Evolutionary conservation across 352 stramenopile genomes (phyloP).

Genomic region (Globisporangium mamillatum): DNA sequence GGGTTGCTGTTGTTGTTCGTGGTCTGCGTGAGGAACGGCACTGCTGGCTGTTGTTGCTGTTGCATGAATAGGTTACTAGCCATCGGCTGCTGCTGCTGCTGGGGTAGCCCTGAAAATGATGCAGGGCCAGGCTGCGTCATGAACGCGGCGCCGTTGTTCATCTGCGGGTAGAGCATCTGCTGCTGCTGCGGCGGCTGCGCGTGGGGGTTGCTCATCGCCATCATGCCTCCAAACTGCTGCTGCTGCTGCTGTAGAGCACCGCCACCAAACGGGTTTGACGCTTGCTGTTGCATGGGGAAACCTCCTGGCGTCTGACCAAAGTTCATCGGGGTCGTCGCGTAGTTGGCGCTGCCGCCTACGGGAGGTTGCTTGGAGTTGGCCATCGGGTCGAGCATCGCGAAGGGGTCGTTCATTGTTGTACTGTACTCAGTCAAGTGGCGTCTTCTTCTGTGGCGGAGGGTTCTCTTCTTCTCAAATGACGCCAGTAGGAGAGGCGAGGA

Average conservation of each 20-base stretch:
- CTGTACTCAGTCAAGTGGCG: too few species aligned
- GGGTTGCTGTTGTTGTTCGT: conserved; percentile 60
- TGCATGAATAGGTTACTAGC: conserved; percentile 20
- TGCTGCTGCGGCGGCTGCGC: conserved; percentile 8
- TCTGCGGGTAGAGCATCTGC: conserved; percentile 25
- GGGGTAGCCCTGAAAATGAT: conserved; percentile 38
- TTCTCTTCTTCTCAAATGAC: conserved; percentile 10
- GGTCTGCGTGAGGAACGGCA: conserved; percentile 41
- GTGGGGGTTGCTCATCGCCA: conserved; percentile 27
- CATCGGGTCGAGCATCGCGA: conserved; percentile 54
- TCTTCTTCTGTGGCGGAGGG: background rate
- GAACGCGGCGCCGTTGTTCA: conserved; percentile 46
- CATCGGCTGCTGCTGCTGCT: conserved; percentile 18
- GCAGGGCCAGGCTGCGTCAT: conserved; percentile 57
- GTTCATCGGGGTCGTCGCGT: conserved; percentile 24
- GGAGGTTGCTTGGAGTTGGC: conserved; percentile 29
- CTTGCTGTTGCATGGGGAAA: conserved; percentile 17
- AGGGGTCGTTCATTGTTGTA: conserved; percentile 59
- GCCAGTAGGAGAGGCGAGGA: background rate
- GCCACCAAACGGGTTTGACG: conserved; percentile 41
- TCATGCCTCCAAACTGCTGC: conserved; percentile 10
- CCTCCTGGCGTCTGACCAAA: conserved; percentile 19
- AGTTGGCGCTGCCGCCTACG: conserved; percentile 17
- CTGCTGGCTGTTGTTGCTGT: conserved; percentile 34
- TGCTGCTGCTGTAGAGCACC: conserved; percentile 25